Conservation (phyloP, 2,329 filamentous ascomycete genomes). For the Cladorrhinum sp. region DNA sequence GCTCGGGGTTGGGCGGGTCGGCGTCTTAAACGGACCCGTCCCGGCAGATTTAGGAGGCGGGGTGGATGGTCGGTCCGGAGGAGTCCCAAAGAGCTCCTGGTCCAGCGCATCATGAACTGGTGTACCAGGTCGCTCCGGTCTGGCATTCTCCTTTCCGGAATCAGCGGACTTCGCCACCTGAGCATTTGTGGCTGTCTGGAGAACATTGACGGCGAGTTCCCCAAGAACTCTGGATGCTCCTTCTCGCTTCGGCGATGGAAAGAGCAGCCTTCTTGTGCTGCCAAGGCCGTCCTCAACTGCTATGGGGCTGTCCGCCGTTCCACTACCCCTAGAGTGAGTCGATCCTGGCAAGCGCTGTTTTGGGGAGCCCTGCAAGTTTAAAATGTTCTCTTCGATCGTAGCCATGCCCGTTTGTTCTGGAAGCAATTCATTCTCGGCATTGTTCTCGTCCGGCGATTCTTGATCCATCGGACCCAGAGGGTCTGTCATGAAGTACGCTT, state of each 20-base stretch:
- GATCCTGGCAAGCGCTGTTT: conserved; percentile 41
- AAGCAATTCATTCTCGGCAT: conserved; percentile 21
- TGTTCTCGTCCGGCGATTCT: conserved; percentile 25
- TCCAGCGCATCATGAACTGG: conserved; percentile 39
- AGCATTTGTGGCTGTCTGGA: conserved; percentile 42
- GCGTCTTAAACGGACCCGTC: conserved; percentile 55
- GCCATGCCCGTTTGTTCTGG: conserved; percentile 17
- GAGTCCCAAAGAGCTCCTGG: conserved; percentile 66
- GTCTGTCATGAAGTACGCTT: conserved; percentile 53
- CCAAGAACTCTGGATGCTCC: conserved; percentile 60
- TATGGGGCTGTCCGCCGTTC: conserved; percentile 57
- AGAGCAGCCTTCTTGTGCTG: conserved; percentile 66
- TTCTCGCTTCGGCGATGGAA: conserved; percentile 71
- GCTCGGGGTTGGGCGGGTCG: conserved; percentile 58
- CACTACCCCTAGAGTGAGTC: conserved; percentile 53
- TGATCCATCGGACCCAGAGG: conserved; percentile 46
- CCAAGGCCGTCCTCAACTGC: conserved; percentile 50
- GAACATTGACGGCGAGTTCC: conserved; percentile 53
- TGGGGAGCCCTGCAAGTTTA: conserved; percentile 33
- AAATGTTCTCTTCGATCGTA: conserved; percentile 29
- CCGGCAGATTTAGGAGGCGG: conserved; percentile 49
- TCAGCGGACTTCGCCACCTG: conserved; percentile 36
- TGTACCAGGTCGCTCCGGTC: conserved; percentile 22
- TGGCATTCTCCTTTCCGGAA: conserved; percentile 40
- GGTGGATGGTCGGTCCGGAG: conserved; percentile 47